Evolutionary conservation across 2,329 filamentous ascomycete species (phyloP).

Genomic region (Trichoderma sp.): DNA sequence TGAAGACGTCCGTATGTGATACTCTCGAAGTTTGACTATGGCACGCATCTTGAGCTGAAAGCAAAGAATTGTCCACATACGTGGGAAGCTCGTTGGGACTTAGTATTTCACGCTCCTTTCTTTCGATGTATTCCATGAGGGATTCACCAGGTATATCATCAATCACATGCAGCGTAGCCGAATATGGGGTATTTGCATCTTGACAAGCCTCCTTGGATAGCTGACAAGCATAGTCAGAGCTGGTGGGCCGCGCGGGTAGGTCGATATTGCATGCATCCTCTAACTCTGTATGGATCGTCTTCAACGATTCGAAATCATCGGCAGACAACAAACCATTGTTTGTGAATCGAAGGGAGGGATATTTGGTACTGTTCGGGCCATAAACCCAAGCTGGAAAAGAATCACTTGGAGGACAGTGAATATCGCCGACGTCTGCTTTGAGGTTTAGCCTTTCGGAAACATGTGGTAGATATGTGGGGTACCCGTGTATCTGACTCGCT

Average conservation of each 20-base stretch:
- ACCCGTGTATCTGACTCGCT: background rate
- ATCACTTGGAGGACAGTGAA: background rate
- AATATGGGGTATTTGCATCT: background rate
- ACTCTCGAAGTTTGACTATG: background rate
- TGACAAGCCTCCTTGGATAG: background rate
- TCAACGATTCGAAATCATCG: background rate
- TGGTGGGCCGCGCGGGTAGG: background rate
- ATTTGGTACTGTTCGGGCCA: background rate
- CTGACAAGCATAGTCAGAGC: background rate
- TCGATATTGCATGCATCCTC: background rate
- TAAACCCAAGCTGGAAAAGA: background rate
- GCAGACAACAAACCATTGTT: background rate
- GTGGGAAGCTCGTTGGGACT: background rate
- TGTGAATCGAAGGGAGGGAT: background rate
- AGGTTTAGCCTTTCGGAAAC: background rate
- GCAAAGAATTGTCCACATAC: background rate
- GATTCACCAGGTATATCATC: constrained; percentile 26
- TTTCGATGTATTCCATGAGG: constrained; percentile 30
- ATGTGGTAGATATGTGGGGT: background rate
- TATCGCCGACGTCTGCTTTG: background rate
- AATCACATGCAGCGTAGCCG: background rate
- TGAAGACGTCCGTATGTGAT: background rate
- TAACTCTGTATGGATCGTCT: background rate
- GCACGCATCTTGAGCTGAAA: background rate
- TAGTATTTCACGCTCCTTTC: constrained; percentile 31